Evolutionary conservation across 495 filamentous ascomycete species (phyloP).

Genomic region (Penicillium lagena): DNA sequence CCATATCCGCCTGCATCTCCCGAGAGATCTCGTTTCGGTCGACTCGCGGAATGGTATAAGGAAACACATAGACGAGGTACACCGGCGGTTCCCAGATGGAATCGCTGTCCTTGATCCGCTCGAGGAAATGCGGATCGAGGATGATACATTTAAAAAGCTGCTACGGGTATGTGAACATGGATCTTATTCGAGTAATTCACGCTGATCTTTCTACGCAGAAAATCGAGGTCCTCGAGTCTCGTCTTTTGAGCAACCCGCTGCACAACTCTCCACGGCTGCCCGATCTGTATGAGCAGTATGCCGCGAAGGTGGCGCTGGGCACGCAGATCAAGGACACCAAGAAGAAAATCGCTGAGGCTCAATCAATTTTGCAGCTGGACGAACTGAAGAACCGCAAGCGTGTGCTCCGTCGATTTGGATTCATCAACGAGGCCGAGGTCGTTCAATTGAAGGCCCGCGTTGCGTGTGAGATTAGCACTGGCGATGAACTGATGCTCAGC

Average conservation of each 20-base stretch:
- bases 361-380: conserved; percentile 84
- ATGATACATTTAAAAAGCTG: conserved; percentile 87
- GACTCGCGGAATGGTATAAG: conserved; percentile 60
- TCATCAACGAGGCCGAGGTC: conserved; percentile 90
- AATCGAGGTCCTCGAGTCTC: conserved; percentile 94
- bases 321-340: conserved; percentile 79
- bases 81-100: conserved; percentile 86
- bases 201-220: conserved; percentile 44
- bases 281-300: conserved; percentile 78
- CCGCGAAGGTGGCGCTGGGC: conserved; percentile 65
- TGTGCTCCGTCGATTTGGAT: conserved; percentile 90
- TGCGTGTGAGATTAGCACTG: conserved; percentile 93
- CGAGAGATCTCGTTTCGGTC: conserved; percentile 58
- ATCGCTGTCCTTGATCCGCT: conserved; percentile 83
- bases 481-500: conserved; percentile 83
- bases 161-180: conserved; percentile 53
- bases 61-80: conserved; percentile 65
- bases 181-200: neutral
- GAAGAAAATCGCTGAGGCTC: conserved; percentile 75
- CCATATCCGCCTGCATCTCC: conserved; percentile 71
- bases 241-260: conserved; percentile 78
- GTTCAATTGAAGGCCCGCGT: conserved; percentile 94
- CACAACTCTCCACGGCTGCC: conserved; percentile 80
- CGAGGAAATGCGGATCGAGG: conserved; percentile 88
- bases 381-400: conserved; percentile 94